phyloP scores from a whole-genome alignment of 257 asterid genomes.

The Nicotiana noctiflora region DNA sequence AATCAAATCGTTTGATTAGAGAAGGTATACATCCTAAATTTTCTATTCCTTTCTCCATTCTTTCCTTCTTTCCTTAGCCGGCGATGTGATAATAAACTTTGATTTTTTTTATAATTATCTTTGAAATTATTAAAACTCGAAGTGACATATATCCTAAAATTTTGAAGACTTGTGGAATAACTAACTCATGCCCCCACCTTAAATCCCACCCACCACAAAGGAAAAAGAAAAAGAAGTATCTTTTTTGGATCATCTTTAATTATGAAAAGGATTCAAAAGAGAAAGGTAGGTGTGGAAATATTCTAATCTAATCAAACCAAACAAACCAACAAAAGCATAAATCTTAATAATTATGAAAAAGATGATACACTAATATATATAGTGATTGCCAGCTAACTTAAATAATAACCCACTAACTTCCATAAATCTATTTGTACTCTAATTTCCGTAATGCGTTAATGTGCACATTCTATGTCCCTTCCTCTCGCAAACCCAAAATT shows the following conservation, averaged over 20 bases:
- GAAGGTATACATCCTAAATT: too few relatives aligned
- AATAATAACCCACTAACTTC: conserved; percentile 28
- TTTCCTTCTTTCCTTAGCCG: too few relatives aligned
- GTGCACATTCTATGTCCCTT: conserved; percentile 8
- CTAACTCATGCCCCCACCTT: neutral
- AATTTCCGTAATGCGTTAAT: conserved; percentile 12
- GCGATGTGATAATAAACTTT: too few relatives aligned
- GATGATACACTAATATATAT: conserved; percentile 12
- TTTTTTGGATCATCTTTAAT: neutral
- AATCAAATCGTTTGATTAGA: too few relatives aligned
- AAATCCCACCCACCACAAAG: neutral
- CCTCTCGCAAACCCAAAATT: neutral
- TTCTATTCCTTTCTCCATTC: too few relatives aligned
- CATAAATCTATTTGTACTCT: conserved; percentile 4
- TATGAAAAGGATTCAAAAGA: conserved; percentile 6
- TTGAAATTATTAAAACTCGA: neutral
- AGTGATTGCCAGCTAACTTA: conserved; percentile 54
- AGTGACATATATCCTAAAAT: neutral
- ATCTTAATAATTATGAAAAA: conserved; percentile 8
- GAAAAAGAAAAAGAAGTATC: neutral
- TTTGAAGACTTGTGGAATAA: neutral
- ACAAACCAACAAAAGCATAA: conserved; percentile 9
- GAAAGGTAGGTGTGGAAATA: conserved; percentile 2
- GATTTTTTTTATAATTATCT: too few relatives aligned
- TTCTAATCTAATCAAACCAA: conserved; percentile 12